Percentiles rank a stretch among this genome's conserved stretches.
These are phyloP conservation scores for Talinum fruticosum DNA, from an alignment of 148 eudicot genomes.

Conservation along the genomic window DNA sequence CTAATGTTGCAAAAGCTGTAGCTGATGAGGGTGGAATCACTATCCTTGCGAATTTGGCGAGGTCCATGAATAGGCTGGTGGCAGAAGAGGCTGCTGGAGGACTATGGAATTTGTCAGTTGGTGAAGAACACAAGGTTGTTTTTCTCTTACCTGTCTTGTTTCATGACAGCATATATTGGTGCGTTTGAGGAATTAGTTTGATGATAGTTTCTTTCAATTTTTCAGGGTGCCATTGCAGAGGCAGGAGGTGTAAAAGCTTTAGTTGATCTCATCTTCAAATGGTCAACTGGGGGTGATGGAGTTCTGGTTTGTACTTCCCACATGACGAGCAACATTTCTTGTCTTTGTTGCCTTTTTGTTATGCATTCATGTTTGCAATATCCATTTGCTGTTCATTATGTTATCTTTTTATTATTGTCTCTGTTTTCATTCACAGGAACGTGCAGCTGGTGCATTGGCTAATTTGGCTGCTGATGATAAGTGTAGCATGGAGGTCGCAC, in stretches of 20 bases:
- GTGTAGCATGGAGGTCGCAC: constrained; percentile 94
- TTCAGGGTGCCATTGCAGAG: constrained; percentile 90
- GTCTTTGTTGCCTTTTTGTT: neutral
- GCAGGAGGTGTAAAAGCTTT: constrained; percentile 90
- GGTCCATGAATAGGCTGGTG: constrained; percentile 87
- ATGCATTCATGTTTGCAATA: neutral
- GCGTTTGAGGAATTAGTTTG: constrained; percentile 8
- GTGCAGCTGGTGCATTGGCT: constrained; percentile 98
- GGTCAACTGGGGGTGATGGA: constrained; percentile 88
- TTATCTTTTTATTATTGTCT: constrained; percentile 3
- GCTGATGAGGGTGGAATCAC: constrained; percentile 92
- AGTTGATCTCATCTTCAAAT: constrained; percentile 88
- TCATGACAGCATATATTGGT: neutral
- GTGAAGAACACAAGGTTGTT: constrained; percentile 96
- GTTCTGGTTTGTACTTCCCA: constrained; percentile 67
- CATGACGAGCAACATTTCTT: constrained; percentile 8
- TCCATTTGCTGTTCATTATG: constrained; percentile 2
- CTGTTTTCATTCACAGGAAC: constrained; percentile 60
- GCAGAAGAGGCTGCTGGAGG: constrained; percentile 99
- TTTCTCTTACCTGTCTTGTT: constrained; percentile 12
- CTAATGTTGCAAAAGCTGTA: constrained; percentile 92
- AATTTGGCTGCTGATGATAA: constrained; percentile 97
- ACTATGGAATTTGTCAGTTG: constrained; percentile 96
- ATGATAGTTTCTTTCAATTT: constrained; percentile 11
- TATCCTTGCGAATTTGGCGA: constrained; percentile 75